These are phyloP conservation scores for Fusarium sp. DNA, from an alignment of 2,329 filamentous ascomycete genomes.

Conservation along the genomic window DNA sequence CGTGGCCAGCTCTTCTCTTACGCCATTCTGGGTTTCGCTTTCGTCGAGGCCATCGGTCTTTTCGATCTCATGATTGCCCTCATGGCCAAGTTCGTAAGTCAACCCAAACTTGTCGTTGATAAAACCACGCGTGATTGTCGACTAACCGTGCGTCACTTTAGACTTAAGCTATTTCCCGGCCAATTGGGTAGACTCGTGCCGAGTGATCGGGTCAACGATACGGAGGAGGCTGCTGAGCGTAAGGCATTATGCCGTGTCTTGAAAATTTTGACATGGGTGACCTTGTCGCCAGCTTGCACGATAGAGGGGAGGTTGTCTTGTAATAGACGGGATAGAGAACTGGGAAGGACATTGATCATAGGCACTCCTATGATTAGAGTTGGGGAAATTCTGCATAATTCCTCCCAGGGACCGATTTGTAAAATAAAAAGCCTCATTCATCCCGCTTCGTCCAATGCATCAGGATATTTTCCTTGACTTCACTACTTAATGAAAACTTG, in stretches of 20 bases:
- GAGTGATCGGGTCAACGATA: slow-evolving; percentile 54
- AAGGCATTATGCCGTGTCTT: slow-evolving; percentile 47
- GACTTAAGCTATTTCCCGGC: slow-evolving; percentile 56
- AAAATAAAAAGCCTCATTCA: slow-evolving; percentile 61
- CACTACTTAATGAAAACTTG: slow-evolving; percentile 12
- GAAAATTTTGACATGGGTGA: slow-evolving; percentile 46
- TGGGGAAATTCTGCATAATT: slow-evolving; percentile 53
- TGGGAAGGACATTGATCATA: slow-evolving; percentile 53
- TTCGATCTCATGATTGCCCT: slow-evolving; percentile 93
- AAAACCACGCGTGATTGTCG: neutral
- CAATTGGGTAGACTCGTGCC: slow-evolving; percentile 54
- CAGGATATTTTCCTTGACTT: slow-evolving; percentile 50
- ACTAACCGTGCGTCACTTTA: slow-evolving; percentile 38
- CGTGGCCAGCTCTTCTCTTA: slow-evolving; percentile 96
- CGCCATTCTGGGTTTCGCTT: slow-evolving; percentile 95
- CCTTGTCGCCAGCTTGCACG: slow-evolving; percentile 51
- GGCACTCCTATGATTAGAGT: slow-evolving; percentile 54
- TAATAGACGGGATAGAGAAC: slow-evolving; percentile 59
- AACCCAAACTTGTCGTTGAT: slow-evolving; percentile 8
- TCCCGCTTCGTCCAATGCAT: slow-evolving; percentile 54
- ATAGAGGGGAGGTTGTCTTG: slow-evolving; percentile 56
- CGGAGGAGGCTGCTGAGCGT: slow-evolving; percentile 48
- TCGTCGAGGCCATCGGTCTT: slow-evolving; percentile 92
- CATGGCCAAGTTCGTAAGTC: slow-evolving; percentile 89
- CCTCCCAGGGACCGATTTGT: slow-evolving; percentile 56